phyloP scores from a whole-genome alignment of 2,329 filamentous ascomycete species.

The Fusarium cyanostomum region DNA sequence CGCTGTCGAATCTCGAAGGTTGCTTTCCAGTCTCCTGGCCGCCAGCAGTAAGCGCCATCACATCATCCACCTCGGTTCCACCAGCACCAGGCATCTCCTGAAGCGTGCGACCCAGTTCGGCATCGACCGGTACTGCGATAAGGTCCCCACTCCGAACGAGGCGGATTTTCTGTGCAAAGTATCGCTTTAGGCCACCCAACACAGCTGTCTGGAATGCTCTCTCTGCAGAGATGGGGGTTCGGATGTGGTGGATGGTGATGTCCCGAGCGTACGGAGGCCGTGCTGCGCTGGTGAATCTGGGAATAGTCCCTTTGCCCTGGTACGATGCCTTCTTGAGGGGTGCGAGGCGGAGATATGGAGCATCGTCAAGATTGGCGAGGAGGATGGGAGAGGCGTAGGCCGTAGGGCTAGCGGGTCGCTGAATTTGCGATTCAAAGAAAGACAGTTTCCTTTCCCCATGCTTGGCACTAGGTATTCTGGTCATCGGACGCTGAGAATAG shows the following conservation, averaged over 20 bases:
- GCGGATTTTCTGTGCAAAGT: conserved; percentile 85
- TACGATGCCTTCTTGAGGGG: conserved; percentile 67
- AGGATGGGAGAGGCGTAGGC: conserved; percentile 87
- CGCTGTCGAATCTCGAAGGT: conserved; percentile 60
- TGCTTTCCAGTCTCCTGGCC: conserved; percentile 41
- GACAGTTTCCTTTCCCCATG: conserved; percentile 63
- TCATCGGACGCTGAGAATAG: conserved; percentile 68
- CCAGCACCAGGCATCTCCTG: conserved; percentile 73
- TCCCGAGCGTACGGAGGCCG: conserved; percentile 73
- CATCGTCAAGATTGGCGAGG: conserved; percentile 83
- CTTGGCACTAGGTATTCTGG: conserved; percentile 66
- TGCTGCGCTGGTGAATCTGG: conserved; percentile 64
- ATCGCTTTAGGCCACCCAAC: conserved; percentile 84
- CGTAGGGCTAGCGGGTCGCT: conserved; percentile 64
- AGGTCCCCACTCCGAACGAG: conserved; percentile 88
- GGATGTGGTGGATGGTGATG: conserved; percentile 87
- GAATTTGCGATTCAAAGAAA: conserved; percentile 75
- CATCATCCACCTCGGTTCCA: conserved; percentile 77
- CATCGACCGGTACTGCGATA: conserved; percentile 89
- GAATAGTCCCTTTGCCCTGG: conserved; percentile 61
- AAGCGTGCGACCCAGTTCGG: conserved; percentile 81
- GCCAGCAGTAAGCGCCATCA: conserved; percentile 61
- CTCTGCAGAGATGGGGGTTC: conserved; percentile 89
- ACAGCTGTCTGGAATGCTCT: conserved; percentile 85
- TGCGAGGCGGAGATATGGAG: conserved; percentile 81